These are phyloP conservation scores for Naganishia albida DNA, from an alignment of 1,284 basidiomycete genomes.

Conservation along the genomic window DNA sequence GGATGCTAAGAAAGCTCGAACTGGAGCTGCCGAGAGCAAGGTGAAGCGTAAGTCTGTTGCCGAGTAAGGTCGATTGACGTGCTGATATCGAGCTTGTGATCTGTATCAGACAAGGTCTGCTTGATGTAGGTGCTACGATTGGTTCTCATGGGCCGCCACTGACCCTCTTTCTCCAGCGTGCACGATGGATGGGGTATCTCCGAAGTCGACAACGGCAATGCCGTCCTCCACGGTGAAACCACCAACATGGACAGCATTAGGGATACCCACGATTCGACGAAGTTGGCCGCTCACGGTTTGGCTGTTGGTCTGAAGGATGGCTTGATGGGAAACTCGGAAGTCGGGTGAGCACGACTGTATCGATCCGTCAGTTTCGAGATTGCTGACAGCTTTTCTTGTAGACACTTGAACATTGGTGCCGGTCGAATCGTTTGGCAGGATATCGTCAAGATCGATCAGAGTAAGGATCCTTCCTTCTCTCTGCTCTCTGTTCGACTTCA, in stretches of 20 bases:
- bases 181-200: constrained; percentile 91
- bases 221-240: constrained; percentile 77
- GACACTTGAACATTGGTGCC: constrained; percentile 88
- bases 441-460: constrained; percentile 84
- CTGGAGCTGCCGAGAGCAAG: constrained; percentile 13
- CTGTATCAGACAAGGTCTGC: constrained; percentile 78
- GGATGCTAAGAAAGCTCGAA: constrained; percentile 33
- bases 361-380: background rate
- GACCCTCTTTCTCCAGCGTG: constrained; percentile 61
- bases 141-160: background rate
- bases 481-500: background rate
- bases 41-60: constrained; percentile 22
- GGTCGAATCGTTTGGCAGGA: constrained; percentile 93
- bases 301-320: constrained; percentile 86
- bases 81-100: background rate
- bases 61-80: background rate
- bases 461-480: constrained; percentile 37
- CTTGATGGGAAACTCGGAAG: constrained; percentile 93
- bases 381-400: constrained; percentile 44
- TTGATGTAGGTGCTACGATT: constrained; percentile 64
- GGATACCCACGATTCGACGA: constrained; percentile 70
- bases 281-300: constrained; percentile 77
- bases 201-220: constrained; percentile 74
- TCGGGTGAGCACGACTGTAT: constrained; percentile 64
- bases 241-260: constrained; percentile 84